Conservation (phyloP, 352 stramenopile species). For the Phytopythium montanum region DNA sequence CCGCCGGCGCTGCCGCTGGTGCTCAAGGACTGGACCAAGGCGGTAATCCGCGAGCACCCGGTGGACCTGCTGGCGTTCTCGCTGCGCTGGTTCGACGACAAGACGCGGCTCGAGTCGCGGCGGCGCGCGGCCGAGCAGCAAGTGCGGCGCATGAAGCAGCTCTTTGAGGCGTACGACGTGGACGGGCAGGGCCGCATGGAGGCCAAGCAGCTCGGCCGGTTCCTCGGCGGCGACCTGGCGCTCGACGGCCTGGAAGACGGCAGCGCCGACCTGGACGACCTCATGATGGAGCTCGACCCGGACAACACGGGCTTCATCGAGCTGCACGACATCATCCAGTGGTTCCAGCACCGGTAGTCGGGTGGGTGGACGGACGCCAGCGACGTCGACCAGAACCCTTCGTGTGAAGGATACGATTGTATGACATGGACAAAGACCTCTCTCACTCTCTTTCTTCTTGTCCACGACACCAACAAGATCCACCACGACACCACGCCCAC, state of each 20-base stretch:
- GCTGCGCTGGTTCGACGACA: slow-evolving; percentile 84
- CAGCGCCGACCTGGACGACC: slow-evolving; percentile 47
- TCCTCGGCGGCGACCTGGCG: slow-evolving; percentile 60
- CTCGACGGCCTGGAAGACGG: slow-evolving; percentile 54
- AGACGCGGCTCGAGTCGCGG: slow-evolving; percentile 51
- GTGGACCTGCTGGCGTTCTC: slow-evolving; percentile 80
- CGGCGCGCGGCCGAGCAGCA: slow-evolving; percentile 63
- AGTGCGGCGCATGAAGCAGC: slow-evolving; percentile 58
- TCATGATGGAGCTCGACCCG: slow-evolving; percentile 60
- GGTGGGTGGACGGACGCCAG: neutral
- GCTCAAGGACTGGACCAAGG: slow-evolving; percentile 91
- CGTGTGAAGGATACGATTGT: neutral
- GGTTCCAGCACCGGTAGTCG: slow-evolving; percentile 62
- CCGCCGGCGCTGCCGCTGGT: slow-evolving; percentile 80
- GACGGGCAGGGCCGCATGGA: slow-evolving; percentile 80
- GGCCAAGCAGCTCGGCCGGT: slow-evolving; percentile 61
- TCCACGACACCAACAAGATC: neutral
- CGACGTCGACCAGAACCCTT: neutral
- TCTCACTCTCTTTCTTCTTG: neutral
- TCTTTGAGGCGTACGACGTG: slow-evolving; percentile 81
- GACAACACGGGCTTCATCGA: slow-evolving; percentile 83
- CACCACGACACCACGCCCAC: neutral
- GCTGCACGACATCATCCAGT: slow-evolving; percentile 79
- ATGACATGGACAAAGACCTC: neutral
- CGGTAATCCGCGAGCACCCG: slow-evolving; percentile 78